These are phyloP conservation scores for Parachaetomium inaequale DNA, from an alignment of 495 filamentous ascomycete species.

Conservation along the genomic window DNA sequence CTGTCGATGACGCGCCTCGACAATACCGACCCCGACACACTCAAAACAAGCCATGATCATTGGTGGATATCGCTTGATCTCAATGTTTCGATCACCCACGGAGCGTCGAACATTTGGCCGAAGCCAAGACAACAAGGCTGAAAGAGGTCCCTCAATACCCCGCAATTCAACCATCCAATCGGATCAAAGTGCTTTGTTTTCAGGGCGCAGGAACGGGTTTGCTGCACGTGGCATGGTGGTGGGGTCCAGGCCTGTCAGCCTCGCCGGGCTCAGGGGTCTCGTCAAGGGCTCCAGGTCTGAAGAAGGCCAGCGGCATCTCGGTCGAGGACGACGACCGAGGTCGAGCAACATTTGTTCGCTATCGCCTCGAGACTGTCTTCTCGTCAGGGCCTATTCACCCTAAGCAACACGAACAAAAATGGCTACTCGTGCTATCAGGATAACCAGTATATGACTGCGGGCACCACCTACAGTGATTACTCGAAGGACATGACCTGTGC, in stretches of 20 bases:
- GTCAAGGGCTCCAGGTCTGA: no score
- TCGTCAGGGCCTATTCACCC: no score
- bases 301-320: no score
- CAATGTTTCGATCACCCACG: not conserved
- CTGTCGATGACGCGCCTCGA: not conserved
- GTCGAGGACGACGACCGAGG: no score
- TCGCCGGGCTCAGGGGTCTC: constrained; percentile 17
- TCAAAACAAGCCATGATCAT: not conserved
- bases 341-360: no score
- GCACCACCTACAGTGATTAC: not conserved
- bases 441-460: not conserved
- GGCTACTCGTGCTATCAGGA: not conserved
- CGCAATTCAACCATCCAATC: constrained; percentile 1
- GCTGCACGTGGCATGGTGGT: constrained; percentile 1
- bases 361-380: no score
- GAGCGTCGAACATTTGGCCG: not conserved
- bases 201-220: not conserved
- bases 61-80: not conserved
- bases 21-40: no score
- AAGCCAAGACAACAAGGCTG: constrained; percentile 11
- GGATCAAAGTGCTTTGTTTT: not conserved
- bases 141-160: not conserved
- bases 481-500: not conserved
- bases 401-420: not conserved
- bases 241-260: not conserved